Base-by-base conservation (phyloP, 2,329 filamentous ascomycete species). In the Verticillium nonalfalfae region DNA sequence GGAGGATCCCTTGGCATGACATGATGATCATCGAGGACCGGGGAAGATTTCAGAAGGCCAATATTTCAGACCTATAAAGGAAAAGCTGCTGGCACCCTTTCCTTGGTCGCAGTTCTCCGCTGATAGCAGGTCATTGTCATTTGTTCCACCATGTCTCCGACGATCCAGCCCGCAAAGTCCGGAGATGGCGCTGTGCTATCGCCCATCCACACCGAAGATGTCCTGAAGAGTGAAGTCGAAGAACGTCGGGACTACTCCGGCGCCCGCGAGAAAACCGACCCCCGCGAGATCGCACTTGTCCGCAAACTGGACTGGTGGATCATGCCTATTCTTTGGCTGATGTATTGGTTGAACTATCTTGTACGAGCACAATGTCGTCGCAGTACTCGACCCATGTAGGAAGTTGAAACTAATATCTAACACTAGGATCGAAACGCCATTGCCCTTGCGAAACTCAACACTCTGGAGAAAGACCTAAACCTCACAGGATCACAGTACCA, bases 381-480 rank as follows among this genome's bases (percentile, higher is more conserved):
- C n/a, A 21, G 7, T 18, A 7, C 15, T 26, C 18, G 39, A 52
- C 18, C 45, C 3, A 1, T 11, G 10, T 2, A 52, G 45, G 1
- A n/a, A 52, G 13, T 4, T 10, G 13, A 52, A 21, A 7, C 45
- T 52, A 1, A 57, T 40, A 10, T 14, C 59, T 10, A 3, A 21
- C n/a, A 71, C 65, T 69, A 80, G n/a, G 79, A 84, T 65, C 74
- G 80, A 14, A 83, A 82, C 61, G 82, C 85, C 45, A 85, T 86
- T 66, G 84, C 84, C 1, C 80, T 83, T 21, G 84, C 84, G 2
- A 75, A 79, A 39, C 68, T 87, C 21, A 80, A 83, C 60, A 81
- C 80, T 0, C 70, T 87, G 7, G 79, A 84, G 58, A 74, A 79
- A 11, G 81, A 86, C 45, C 71, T 87, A 7, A 71, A 75, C 1